phyloP scores from a whole-genome alignment of 345 rosid genomes.

The Hibiscus tridactylites region DNA sequence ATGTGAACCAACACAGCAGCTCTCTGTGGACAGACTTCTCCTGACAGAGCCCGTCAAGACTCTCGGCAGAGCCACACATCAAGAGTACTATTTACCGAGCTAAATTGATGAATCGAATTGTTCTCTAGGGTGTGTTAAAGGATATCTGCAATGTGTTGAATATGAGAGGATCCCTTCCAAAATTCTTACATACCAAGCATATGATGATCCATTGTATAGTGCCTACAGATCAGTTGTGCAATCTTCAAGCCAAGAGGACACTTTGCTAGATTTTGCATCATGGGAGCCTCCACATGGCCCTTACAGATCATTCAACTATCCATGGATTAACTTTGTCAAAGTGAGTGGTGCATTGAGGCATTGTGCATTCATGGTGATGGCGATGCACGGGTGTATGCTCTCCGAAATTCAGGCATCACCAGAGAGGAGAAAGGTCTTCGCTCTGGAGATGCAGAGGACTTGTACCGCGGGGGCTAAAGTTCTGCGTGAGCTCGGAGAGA shows the following conservation, averaged over 20 bases:
- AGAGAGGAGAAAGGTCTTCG: conserved; percentile 62
- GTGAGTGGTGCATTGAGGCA: conserved; percentile 82
- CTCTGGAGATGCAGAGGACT: conserved; percentile 37
- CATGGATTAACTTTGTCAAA: conserved; percentile 70
- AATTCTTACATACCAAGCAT: conserved; percentile 80
- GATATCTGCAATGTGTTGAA: conserved; percentile 66
- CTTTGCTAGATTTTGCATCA: conserved; percentile 63
- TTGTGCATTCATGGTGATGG: conserved; percentile 93
- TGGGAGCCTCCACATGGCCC: conserved; percentile 98
- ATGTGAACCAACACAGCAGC: too few species aligned
- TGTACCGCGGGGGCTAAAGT: conserved; percentile 50
- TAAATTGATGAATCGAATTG: neutral
- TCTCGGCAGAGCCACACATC: too few species aligned
- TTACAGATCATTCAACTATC: conserved; percentile 57
- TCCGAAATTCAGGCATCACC: conserved; percentile 91
- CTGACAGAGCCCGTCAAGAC: too few species aligned
- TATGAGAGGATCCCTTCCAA: conserved; percentile 83
- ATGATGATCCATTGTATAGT: conserved; percentile 71
- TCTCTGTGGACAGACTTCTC: too few species aligned
- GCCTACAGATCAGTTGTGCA: conserved; percentile 84
- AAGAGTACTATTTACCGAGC: neutral
- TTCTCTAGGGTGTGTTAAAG: conserved; percentile 60
- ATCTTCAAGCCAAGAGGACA: conserved; percentile 75
- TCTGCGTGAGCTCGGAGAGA: conserved; percentile 39
- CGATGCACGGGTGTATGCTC: conserved; percentile 89